Base-by-base conservation (phyloP, 2,329 filamentous ascomycete genomes). In the Diaporthe eres region DNA sequence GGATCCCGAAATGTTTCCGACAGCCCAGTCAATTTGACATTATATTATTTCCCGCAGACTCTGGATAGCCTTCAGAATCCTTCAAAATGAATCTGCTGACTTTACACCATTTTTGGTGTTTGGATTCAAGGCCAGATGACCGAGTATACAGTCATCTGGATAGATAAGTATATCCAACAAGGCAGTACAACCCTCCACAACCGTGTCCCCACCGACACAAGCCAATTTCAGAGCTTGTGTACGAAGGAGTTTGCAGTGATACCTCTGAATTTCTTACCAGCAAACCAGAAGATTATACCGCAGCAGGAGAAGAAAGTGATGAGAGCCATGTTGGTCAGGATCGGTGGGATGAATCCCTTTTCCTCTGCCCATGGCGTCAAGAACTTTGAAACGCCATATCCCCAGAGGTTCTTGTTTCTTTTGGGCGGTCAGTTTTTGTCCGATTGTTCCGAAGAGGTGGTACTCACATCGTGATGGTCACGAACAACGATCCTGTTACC, bases 401-500 rank as follows among this genome's bases (percentile, higher is more conserved):
- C 81, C 80, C 79, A 82, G 4, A 82, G 71, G 58, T 81, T 82
- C 72, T 80, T 78, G 79, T 82, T 79, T 78, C 72, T 72, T 58
- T 39, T 17, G 4, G 15, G 22, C 15, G 0, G 60, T 55, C 7
- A 39, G n/a, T 7, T 12, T 10, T 1, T 12, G 31, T 53, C 13
- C 10, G 4, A 17, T 28, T 28, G 15, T 31, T n/a, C 22, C 31
- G 12, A 10, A 25, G n/a, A 15, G 28, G 31, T 8, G n/a, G n/a
- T 22, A 71, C 74, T 71, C 63, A 76, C 74, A 80, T 77, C 4
- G 79, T 80, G 61, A 80, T 80, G 42, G 78, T 78, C 15, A 80
- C 79, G 57, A 80, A 79, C 67, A 80, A 72, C n/a, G 76, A 77
- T 8, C 91, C 91, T 0, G 91, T 88, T 2, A 92, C 89, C 0